Conservation (phyloP, 345 rosid species). For the Kernera saxatilis region DNA sequence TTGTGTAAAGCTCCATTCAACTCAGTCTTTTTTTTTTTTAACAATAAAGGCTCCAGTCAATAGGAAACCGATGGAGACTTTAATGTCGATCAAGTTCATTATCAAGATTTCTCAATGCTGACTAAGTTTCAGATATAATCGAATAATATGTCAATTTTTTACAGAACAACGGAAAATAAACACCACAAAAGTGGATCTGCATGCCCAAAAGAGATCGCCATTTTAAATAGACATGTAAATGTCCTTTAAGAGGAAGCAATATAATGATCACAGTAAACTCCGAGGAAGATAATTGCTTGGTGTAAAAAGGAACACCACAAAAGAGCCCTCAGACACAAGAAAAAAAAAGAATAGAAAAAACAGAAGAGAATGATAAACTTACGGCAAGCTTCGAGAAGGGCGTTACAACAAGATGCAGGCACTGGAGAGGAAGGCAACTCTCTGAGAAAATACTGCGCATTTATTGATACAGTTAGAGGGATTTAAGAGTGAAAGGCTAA, state of each 20-base stretch:
- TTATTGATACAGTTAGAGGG: slow-evolving; percentile 24
- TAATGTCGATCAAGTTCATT: too few species aligned
- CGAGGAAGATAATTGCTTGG: neutral
- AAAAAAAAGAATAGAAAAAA: neutral
- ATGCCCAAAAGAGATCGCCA: too few species aligned
- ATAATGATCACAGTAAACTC: neutral
- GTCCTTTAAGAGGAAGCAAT: neutral
- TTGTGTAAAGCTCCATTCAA: neutral
- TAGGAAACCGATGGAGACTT: too few species aligned
- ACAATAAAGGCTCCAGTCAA: too few species aligned
- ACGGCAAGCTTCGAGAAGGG: slow-evolving; percentile 91
- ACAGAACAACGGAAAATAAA: neutral
- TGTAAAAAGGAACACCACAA: neutral
- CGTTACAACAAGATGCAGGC: slow-evolving; percentile 97
- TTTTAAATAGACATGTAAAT: too few species aligned
- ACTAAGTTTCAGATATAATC: neutral
- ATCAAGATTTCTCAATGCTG: too few species aligned
- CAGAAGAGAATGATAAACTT: slow-evolving; percentile 43
- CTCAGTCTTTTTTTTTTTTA: too few species aligned
- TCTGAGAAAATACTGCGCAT: slow-evolving; percentile 75
- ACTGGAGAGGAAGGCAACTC: slow-evolving; percentile 99
- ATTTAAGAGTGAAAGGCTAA: slow-evolving; percentile 2
- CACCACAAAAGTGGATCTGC: neutral
- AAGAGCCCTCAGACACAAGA: neutral
- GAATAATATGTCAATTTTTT: neutral